Evolutionary conservation across 257 asterid genomes (phyloP).

Genomic region (Coffea canephora): DNA sequence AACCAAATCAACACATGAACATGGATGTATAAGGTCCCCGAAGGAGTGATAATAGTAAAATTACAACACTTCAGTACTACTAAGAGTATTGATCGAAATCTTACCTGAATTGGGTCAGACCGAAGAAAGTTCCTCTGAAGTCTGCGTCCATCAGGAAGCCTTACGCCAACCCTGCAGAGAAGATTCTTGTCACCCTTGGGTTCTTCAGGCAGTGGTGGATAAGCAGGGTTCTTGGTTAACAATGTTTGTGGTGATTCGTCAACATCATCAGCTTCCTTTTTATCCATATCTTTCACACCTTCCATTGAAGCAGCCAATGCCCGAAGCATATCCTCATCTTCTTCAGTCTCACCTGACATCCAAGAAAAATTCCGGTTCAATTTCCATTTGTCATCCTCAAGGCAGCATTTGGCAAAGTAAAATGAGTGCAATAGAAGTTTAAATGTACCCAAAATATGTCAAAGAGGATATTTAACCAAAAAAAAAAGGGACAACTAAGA

Average conservation of each 20-base stretch:
- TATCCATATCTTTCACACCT: conserved; percentile 40
- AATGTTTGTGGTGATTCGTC: conserved; percentile 36
- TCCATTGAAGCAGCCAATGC: conserved; percentile 92
- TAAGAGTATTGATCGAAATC: too few species aligned
- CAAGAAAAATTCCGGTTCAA: conserved; percentile 18
- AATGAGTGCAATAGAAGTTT: background rate
- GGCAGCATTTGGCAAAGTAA: background rate
- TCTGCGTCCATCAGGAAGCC: conserved; percentile 97
- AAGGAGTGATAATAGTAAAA: too few species aligned
- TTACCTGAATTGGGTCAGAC: conserved; percentile 62
- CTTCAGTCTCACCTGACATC: conserved; percentile 51
- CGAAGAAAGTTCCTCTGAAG: conserved; percentile 84
- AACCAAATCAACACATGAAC: too few species aligned
- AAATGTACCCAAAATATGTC: background rate
- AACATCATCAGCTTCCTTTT: conserved; percentile 38
- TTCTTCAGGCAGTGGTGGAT: conserved; percentile 84
- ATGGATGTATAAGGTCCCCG: too few species aligned
- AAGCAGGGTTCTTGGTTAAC: conserved; percentile 42
- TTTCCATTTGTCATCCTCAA: background rate
- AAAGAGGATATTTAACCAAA: background rate
- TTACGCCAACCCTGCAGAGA: conserved; percentile 84
- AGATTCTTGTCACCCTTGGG: conserved; percentile 72
- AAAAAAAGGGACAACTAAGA: background rate
- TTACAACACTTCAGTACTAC: too few species aligned
- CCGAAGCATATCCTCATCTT: conserved; percentile 62